A percentile compares a stretch with the other conserved stretches of the same genome.
These are phyloP conservation scores for Nicotiana benthamiana DNA, from an alignment of 257 asterid species.

Conservation along the genomic window DNA sequence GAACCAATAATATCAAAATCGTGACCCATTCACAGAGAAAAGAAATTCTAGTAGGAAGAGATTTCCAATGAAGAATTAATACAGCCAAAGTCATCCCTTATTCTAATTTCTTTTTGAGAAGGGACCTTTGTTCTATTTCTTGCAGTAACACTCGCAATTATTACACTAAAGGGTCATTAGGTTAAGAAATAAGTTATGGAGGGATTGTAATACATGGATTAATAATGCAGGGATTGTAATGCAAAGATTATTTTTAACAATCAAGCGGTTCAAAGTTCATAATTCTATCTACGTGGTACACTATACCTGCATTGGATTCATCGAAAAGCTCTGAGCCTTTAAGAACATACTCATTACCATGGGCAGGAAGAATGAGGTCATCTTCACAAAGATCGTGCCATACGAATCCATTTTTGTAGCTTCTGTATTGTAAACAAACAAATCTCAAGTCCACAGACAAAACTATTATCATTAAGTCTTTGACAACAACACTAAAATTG, in stretches of 20 bases:
- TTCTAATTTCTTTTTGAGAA: background rate
- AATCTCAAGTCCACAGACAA: background rate
- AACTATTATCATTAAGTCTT: background rate
- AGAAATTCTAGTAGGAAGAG: background rate
- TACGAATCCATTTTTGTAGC: slow-evolving; percentile 84
- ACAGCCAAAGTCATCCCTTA: background rate
- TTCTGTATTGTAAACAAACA: slow-evolving; percentile 36
- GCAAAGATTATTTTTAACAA: background rate
- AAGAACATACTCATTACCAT: slow-evolving; percentile 81
- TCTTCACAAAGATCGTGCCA: slow-evolving; percentile 94
- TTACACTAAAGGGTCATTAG: background rate
- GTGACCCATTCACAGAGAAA: background rate
- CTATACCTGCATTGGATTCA: slow-evolving; percentile 41
- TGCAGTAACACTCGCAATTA: background rate
- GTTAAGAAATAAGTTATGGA: no score
- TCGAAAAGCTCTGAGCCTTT: slow-evolving; percentile 93
- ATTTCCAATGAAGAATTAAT: background rate
- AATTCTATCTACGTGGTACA: background rate
- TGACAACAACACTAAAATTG: background rate
- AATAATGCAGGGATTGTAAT: no score
- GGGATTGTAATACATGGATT: no score
- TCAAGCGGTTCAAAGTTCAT: background rate
- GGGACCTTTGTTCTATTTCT: background rate
- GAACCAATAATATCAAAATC: background rate
- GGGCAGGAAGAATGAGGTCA: slow-evolving; percentile 85